Evolutionary conservation across 345 rosid genomes (phyloP), one percentile per base, ranked within the genome.

Genomic region (Dovyalis caffra): DNA sequence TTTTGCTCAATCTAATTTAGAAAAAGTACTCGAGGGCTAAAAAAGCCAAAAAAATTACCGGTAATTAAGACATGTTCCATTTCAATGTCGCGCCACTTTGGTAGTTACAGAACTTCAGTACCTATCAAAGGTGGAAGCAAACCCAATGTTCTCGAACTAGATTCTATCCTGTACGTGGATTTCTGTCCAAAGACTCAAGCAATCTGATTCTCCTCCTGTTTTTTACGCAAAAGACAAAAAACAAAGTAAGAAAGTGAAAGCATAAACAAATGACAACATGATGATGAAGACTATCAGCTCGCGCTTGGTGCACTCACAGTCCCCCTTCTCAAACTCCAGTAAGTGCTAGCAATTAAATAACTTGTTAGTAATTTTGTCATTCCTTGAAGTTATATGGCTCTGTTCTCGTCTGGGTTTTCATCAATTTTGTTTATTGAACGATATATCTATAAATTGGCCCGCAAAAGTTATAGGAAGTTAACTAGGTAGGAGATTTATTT

Each of bases 241-340:
- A 2, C 18, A 53, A 8, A 71, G 6, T 4, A 16, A 20, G 25
- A 43, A 43, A 43, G 47, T 43, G 47, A 43, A 14, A 43, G 47
- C 47, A 43, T 3, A 43, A 43, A 43, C 47, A 43, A 43, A 53
- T 28, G 6, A 8, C 61, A 61, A 18, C 31, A 66, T 31, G 31
- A 66, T 43, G 47, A 57, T 49, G 80, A 58, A 64, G 37, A 21
- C 67, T 23, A 8, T 66, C 64, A 33, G 63, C 62, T 70, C 81
- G 6, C 78, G 76, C 8, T 66, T 81, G 62, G 25, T 74, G 35
- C 49, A 70, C 69, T 74, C 73, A 49, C 76, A 70, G 57, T 3
- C 76, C n/a, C 77, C 76, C 57, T 49, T 73, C 18, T 35, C 15
- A 69, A 61, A 23, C 32, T 60, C 65, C 16, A 23, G 84, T 81